Conservation (phyloP, 176 grass and related monocot species). For the Aegilops tauschii region DNA sequence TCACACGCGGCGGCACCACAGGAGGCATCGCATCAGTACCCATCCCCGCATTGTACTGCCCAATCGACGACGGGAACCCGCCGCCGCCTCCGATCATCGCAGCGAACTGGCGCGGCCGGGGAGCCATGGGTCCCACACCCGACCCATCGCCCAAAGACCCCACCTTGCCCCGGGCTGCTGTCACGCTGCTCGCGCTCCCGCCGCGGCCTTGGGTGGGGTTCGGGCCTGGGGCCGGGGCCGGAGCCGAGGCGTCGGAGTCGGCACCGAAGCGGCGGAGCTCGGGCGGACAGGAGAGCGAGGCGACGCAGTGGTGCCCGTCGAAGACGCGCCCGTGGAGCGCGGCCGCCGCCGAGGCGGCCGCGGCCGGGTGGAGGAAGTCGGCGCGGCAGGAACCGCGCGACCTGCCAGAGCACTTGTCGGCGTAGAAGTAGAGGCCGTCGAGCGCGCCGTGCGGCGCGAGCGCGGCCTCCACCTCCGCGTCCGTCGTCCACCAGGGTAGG, state of each 20-base stretch:
- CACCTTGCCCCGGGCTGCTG: slow-evolving; percentile 20
- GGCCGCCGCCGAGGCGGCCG: slow-evolving; percentile 30
- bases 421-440: slow-evolving; percentile 47
- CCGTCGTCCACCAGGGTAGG: slow-evolving; percentile 67
- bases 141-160: slow-evolving; percentile 15
- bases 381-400: slow-evolving; percentile 54
- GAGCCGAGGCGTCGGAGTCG: not conserved
- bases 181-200: not conserved
- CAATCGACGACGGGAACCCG: slow-evolving; percentile 8
- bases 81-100: not conserved
- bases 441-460: slow-evolving; percentile 48
- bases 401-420: slow-evolving; percentile 46
- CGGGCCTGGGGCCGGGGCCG: not conserved
- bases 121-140: not conserved
- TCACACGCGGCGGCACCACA: slow-evolving; percentile 37
- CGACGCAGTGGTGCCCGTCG: slow-evolving; percentile 44
- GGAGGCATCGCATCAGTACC: slow-evolving; percentile 18
- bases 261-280: not conserved
- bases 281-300: slow-evolving; percentile 33
- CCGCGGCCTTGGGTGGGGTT: not conserved
- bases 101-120: not conserved
- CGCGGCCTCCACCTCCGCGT: slow-evolving; percentile 55
- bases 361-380: slow-evolving; percentile 25
- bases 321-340: slow-evolving; percentile 47
- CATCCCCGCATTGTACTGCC: slow-evolving; percentile 13